phyloP scores from a whole-genome alignment of 257 asterid species.

The Nicotiana benthamiana region DNA sequence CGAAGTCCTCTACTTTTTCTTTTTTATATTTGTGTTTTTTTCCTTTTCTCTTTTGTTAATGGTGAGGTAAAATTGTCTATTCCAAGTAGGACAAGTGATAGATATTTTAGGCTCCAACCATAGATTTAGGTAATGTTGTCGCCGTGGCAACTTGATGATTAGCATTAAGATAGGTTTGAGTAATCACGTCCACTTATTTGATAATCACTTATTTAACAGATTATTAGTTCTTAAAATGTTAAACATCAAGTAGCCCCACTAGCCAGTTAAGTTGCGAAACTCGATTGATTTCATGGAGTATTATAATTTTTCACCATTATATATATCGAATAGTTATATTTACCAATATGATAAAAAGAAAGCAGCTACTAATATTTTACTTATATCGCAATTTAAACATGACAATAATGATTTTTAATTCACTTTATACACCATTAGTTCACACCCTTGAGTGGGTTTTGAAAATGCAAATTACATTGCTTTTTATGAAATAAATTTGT shows the following conservation, averaged over 20 bases:
- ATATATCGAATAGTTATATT: no score
- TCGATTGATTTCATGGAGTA: no score
- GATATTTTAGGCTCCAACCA: not conserved
- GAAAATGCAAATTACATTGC: not conserved
- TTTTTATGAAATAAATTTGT: not conserved
- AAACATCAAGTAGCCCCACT: not conserved
- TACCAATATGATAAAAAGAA: no score
- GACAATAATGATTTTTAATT: no score
- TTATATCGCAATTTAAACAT: no score
- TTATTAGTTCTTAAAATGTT: not conserved
- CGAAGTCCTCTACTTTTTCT: not conserved
- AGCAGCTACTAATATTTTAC: no score
- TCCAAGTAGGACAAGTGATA: not conserved
- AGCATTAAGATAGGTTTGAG: not conserved
- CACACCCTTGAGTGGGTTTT: no score
- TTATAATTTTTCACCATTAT: no score
- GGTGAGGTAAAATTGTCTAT: not conserved
- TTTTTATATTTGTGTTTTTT: not conserved
- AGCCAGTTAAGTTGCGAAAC: not conserved
- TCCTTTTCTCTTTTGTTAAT: not conserved
- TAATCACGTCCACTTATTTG: not conserved
- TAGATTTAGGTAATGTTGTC: not conserved
- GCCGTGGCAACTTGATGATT: not conserved
- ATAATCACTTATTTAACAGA: not conserved
- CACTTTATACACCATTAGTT: no score